Evolutionary conservation across 352 stramenopile genomes (phyloP), one percentile per base, ranked within the genome.

Genomic region (Hyaloperonospora brassicae): DNA sequence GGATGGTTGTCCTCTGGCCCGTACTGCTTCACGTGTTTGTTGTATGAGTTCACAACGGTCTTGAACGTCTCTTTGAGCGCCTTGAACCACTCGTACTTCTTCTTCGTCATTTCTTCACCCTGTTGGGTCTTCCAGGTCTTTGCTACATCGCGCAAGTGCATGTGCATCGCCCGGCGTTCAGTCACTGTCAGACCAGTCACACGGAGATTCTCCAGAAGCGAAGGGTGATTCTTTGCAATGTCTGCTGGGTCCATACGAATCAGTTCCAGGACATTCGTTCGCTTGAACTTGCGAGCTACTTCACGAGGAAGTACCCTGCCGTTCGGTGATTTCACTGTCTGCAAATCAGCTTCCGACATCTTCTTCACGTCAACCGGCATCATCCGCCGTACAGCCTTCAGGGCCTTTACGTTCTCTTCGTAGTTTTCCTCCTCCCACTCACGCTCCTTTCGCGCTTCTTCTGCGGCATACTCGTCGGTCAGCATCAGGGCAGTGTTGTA

Each of bases 281-380:
- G 79, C 67, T 97, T 97, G 56, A 87, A 96, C 72, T 95, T 96
- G 39, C 86, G 79, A 27, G 87, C 87, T 43, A 94, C 69, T 30
- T 88, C 78, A 41, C 80, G 75, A 11, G 84, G 68, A 35, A 97
- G 64, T 43, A 76, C 71, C 46, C 88, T 79, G 13, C 87, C 87
- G 31, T 82, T 95, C 14, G 87, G 81, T 13, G 86, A 84, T 42
- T 55, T 56, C 36, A 73, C 64, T 1, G 65, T 76, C 47, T 86
- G 73, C 13, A 96, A 64, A 44, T 95, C 74, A 24, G 79, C 79
- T 66, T 97, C 89, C 36, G 84, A 93, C 73, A 93, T 85, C 47
- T 89, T 89, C 66, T 95, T 91, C 23, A 97, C 83, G 31, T 96
- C 73, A 30, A 97, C 87, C 11, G 89, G 87, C 89, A 97, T 95